Evolutionary conservation across 1,139 yeast species (phyloP), one percentile per base, ranked within the genome.

Genomic region (Scheffersomyces lignicola): DNA sequence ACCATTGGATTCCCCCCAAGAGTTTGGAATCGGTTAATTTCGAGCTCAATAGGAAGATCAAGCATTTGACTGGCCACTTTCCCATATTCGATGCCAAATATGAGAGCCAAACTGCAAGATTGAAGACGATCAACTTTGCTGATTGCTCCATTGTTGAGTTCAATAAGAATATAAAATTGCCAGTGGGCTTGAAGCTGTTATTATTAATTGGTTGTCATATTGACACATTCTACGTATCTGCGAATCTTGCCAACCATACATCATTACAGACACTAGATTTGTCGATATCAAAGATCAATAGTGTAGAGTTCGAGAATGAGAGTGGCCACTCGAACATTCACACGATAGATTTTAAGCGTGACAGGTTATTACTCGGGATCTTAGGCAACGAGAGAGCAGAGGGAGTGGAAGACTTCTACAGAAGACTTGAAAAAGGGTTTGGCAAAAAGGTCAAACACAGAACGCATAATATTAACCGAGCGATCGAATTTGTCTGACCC

Each of bases 1-100:
- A 16, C n/a, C 18, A 26, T 6, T 26, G 29, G 29, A 15, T 26
- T 10, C 29, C 29, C 6, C 29, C 29, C 5, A n/a, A 14, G 18
- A 26, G 18, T 26, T 26, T 26, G 11, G 10, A 26, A 26, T 16
- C 5, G 18, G 9, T 26, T 5, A 4, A 26, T 16, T 7, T 14
- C 18, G 21, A 26, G n/a, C 21, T 18, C 18, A 26, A 26, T 26
- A 12, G 13, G 11, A 20, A n/a, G n/a, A 4, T 26, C 5, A 6
- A 15, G 5, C 10, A 4, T 6, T 5, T 26, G n/a, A 10, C 4
- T 26, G 18, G 18, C 18, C 8, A 15, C n/a, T 26, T 26, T 16
- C 20, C 29, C 10, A n/a, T 26, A 16, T 26, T 26, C 11, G 18
- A 16, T 26, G 20, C 16, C 6, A 6, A 26, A 26, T 26, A 15